Evolutionary conservation across 1,284 basidiomycete species (phyloP).

Genomic region (Ustilago hordei): DNA sequence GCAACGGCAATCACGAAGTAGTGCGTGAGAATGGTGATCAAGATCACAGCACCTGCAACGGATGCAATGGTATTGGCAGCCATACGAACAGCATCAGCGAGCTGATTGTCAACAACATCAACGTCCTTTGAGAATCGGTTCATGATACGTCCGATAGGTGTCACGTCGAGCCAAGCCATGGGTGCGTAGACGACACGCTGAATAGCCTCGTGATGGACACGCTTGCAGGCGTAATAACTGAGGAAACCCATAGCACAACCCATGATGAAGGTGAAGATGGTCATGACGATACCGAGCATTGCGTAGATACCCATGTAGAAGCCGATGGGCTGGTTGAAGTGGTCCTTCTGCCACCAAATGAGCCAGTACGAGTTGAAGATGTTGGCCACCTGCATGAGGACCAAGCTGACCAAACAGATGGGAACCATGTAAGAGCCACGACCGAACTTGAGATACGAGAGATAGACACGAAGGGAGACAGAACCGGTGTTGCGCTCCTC

Average conservation of each 20-base stretch:
- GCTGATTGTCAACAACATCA: slow-evolving; percentile 85
- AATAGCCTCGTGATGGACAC: slow-evolving; percentile 75
- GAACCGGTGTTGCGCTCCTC: slow-evolving; percentile 68
- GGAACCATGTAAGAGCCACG: slow-evolving; percentile 75
- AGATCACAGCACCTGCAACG: slow-evolving; percentile 75
- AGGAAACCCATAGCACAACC: slow-evolving; percentile 76
- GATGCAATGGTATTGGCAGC: slow-evolving; percentile 64
- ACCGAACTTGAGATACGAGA: slow-evolving; percentile 77
- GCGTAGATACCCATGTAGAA: slow-evolving; percentile 82
- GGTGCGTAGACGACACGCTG: slow-evolving; percentile 77
- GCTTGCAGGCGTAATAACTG: slow-evolving; percentile 76
- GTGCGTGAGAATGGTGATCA: slow-evolving; percentile 78
- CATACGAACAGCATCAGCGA: slow-evolving; percentile 69
- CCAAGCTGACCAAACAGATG: slow-evolving; percentile 74
- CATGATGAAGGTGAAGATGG: slow-evolving; percentile 76
- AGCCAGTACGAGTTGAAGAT: slow-evolving; percentile 71
- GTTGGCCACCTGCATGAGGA: slow-evolving; percentile 77
- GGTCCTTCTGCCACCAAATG: slow-evolving; percentile 75
- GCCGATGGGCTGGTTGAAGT: slow-evolving; percentile 71
- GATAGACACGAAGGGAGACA: slow-evolving; percentile 74
- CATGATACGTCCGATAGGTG: slow-evolving; percentile 85
- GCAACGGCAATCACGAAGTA: slow-evolving; percentile 76
- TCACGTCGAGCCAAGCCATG: slow-evolving; percentile 83
- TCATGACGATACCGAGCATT: slow-evolving; percentile 75
- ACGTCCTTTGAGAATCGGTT: slow-evolving; percentile 81